Evolutionary conservation across 208 protist genomes (phyloP).

Genomic region (Tritrichomonas foetus): DNA sequence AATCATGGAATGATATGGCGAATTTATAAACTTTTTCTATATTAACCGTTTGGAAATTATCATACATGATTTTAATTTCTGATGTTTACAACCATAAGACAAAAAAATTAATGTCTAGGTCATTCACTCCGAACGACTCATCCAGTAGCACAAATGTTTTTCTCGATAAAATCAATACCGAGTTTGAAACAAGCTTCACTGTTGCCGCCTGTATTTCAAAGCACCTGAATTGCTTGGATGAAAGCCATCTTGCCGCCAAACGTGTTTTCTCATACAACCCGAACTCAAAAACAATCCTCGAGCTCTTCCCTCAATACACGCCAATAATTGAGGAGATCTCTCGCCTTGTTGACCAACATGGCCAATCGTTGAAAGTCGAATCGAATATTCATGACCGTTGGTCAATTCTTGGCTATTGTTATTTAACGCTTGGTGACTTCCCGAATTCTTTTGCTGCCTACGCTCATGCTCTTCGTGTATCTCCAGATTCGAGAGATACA

Average conservation of each 20-base stretch:
- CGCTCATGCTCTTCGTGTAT: neutral
- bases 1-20: too few species aligned
- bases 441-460: conserved; percentile 10
- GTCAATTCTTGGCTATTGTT: neutral
- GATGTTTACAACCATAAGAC: too few species aligned
- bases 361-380: neutral
- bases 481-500: neutral
- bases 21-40: too few species aligned
- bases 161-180: neutral
- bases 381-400: neutral
- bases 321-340: neutral
- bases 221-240: neutral
- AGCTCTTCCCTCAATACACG: neutral
- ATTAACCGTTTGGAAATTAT: too few species aligned
- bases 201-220: neutral
- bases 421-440: neutral
- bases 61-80: too few species aligned
- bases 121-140: too few species aligned
- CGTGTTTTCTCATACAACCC: neutral
- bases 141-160: too few species aligned
- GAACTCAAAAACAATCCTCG: neutral
- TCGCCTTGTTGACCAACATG: neutral
- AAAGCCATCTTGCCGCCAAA: neutral
- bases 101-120: too few species aligned
- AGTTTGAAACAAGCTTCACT: neutral